Evolutionary conservation across 805 yeast genomes (phyloP).

Genomic region (Candida loeiensis): DNA sequence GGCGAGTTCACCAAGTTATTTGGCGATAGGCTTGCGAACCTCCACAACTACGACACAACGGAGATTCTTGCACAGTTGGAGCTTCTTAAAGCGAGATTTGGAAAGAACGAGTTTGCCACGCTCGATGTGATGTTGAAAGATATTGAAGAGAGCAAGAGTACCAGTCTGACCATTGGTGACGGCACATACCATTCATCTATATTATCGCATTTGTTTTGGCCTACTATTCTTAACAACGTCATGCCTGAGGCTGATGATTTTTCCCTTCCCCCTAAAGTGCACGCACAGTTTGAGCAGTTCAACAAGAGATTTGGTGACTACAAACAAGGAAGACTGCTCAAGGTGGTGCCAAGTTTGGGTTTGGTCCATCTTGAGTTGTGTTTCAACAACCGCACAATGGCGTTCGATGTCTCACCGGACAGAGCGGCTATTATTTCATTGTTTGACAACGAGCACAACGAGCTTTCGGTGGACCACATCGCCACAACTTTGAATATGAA

Average conservation of each 20-base stretch:
- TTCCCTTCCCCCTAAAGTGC: slow-evolving; percentile 46
- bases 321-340: slow-evolving; percentile 58
- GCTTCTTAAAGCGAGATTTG: slow-evolving; percentile 60
- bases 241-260: slow-evolving; percentile 35
- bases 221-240: slow-evolving; percentile 38
- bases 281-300: slow-evolving; percentile 41
- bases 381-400: slow-evolving; percentile 30
- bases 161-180: slow-evolving; percentile 35
- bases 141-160: slow-evolving; percentile 50
- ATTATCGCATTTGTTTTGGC: slow-evolving; percentile 83
- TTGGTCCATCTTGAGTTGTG: slow-evolving; percentile 56
- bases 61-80: slow-evolving; percentile 44
- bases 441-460: slow-evolving; percentile 38
- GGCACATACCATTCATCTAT: slow-evolving; percentile 52
- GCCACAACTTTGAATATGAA: slow-evolving; percentile 39
- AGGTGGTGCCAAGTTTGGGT: slow-evolving; percentile 58
- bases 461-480: slow-evolving; percentile 32
- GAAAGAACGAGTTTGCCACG: slow-evolving; percentile 59
- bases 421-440: slow-evolving; percentile 60
- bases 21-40: slow-evolving; percentile 50
- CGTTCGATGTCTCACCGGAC: slow-evolving; percentile 59
- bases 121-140: slow-evolving; percentile 85
- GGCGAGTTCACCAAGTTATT: slow-evolving; percentile 61
- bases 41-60: slow-evolving; percentile 37
- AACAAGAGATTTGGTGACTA: slow-evolving; percentile 37